Evolutionary conservation across 208 protist genomes (phyloP), one percentile per base, ranked within the genome.

Genomic region (Trypanosoma grayi): DNA sequence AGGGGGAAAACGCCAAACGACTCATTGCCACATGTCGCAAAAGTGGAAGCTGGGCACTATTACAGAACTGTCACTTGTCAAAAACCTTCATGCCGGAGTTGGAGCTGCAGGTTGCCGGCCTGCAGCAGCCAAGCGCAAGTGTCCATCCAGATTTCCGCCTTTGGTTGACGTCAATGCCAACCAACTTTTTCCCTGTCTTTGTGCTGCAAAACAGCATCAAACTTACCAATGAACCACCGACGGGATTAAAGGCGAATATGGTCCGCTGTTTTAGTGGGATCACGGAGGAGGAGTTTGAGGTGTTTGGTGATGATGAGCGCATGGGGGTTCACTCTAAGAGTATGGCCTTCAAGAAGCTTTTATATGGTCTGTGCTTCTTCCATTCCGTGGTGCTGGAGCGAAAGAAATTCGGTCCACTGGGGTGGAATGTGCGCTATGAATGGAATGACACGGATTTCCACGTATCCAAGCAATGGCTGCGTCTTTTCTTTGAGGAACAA

Each of bases 131-230:
- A 2, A 57, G 39, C 22, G 39, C 48, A 40, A 75, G 88, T 41
- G 66, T 91, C 11, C 76, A 98, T 74, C 67, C 65, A 2, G 74
- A 92, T 55, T 99, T 99, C 76, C 87, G 98, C 25, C 82, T 99
- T 20, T 99, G 97, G 97, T 82, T 99, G 44, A 99, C 97, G 14
- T 98, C 95, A n/a, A 99, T 98, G 95, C 98, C 98, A 34, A 93
- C 86, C 1, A 85, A 94, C 66, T 94, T 97, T 69, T 99, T 99
- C 85, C 98, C 98, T 4, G 87, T 99, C 20, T 92, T 97, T 73
- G 95, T 99, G 34, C 81, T 99, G 55, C 97, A 99, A 81, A 96
- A 87, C 36, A 95, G 93, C n/a, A 83, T 99, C 51, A 99, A 99
- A 79, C 74, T 99, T 41, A 99, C 97, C 16, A 98, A 98, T 70